Evolutionary conservation across 192 early-diverging fungal species (phyloP), one percentile per base, ranked within the genome.

Genomic region (Neocallimastix lanati): DNA sequence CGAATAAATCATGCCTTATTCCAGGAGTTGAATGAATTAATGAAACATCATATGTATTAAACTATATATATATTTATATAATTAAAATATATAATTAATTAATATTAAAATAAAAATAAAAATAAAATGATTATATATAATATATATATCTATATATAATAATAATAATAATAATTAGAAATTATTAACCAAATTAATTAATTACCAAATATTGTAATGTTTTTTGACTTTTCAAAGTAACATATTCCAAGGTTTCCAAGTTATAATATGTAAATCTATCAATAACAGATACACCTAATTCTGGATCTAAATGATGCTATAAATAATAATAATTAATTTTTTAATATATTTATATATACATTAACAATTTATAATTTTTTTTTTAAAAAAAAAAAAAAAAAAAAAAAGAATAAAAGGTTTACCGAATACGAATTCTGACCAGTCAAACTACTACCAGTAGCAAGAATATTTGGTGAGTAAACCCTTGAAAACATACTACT

Each of bases 241-340:
- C 85, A 12, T 89, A 88, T 84, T 96, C 98, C 37, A 99, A 90
- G 13, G 93, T 94, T 81, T 97, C 94, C 77, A 99, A 82, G 80
- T 96, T 95, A 82, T 94, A 96, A 82, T 97, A 98, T 0, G 98
- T 99, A 82, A 93, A 99, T 33, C 98, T 91, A 84, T 99, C 98
- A 84, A 99, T 96, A 6, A 99, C 96, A 28, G 95, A 93, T 0
- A 97, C 96, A 14, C 98, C 98, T 80, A 99, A 91, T 67, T 99
- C 98, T 28, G 84, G 85, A 85, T 99, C 98, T 40, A 88, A 86
- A 80, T 95, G 94, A 83, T 96, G 93, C 86, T 91, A 81, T 84
- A 81, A 33, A 33, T 33, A 33, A 33, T 33, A 33, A 33, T 33
- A 33, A 33, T 33, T n/a, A n/a, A n/a, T n/a, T n/a, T n/a, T n/a